Base-by-base conservation (phyloP, 805 yeast genomes). In the Candida vartiovaarae region DNA sequence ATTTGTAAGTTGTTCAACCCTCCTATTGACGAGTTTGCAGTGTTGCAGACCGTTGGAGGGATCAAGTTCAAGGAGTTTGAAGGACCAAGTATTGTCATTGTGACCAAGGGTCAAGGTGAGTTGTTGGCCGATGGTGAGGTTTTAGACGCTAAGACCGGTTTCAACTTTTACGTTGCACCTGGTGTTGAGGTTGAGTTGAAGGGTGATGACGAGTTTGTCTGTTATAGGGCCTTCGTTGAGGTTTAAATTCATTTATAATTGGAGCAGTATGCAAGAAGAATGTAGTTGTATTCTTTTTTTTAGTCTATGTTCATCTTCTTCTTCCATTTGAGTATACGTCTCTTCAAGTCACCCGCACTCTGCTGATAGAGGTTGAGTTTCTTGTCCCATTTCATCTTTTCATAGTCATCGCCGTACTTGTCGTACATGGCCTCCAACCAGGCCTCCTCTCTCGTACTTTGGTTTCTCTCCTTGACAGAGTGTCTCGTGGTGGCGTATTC, bases 21-120 rank as follows among this genome's bases (percentile, higher is more conserved):
- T 31, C 99, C 99, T 46, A 93, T 93, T 60, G 95, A 82, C 49
- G 99, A 93, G 71, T 93, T 93, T 59, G 75, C 96, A 5, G 97
- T 93, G n/a, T 73, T 93, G 58, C 89, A 86, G 67, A 82, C 91
- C 36, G 75, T 77, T 38, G 8, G 75, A 73, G 36, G 70, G 78
- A 53, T 62, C 59, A 57, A 61, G 32, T 74, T 82, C 54, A 75
- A 78, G 42, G 79, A 71, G 5, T 68, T 93, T 37, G 68, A 78
- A 36, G 98, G 98, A 40, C 97, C 99, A 52, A 85, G 95, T 39
- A 82, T 93, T 53, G 63, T 89, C 48, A 84, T 93, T 46, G 77
- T 82, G 45, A 85, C 96, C 35, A 79, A 82, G 51, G 99, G 98
- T 50, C 63, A 64, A 11, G 98, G 98, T 52, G 60, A 62, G 40